A percentile compares a stretch with the other conserved stretches of the same genome.
These are phyloP conservation scores for Boeremia lycopersici DNA, from an alignment of 2,329 filamentous ascomycete genomes.

Conservation along the genomic window DNA sequence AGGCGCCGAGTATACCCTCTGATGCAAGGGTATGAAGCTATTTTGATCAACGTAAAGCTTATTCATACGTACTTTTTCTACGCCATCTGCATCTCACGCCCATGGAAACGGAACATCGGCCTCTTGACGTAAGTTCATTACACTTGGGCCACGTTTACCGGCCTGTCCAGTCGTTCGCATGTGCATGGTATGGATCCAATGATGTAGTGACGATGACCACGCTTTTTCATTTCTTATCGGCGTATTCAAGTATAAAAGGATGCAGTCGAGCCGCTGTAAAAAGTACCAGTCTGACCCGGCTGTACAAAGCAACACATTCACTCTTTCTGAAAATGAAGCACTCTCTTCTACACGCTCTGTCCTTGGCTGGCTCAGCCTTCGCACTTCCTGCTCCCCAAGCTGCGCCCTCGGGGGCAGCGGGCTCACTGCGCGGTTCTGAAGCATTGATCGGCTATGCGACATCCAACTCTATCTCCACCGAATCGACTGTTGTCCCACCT, in stretches of 20 bases:
- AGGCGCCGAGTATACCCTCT: conserved; percentile 7
- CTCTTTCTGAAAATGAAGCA: conserved; percentile 6
- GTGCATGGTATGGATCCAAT: neutral
- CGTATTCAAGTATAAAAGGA: neutral
- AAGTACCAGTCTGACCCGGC: neutral
- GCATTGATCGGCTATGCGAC: conserved; percentile 43
- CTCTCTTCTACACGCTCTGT: conserved; percentile 5
- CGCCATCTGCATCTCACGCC: neutral
- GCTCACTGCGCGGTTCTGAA: conserved; percentile 43
- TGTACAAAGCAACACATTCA: neutral
- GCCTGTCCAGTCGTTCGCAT: neutral
- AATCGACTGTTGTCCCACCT: conserved; percentile 42
- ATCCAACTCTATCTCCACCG: conserved; percentile 37
- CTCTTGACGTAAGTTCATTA: conserved; percentile 3
- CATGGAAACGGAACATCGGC: neutral
- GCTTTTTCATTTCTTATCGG: too few relatives aligned
- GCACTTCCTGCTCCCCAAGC: conserved; percentile 18
- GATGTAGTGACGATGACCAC: neutral
- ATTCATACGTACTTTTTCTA: neutral
- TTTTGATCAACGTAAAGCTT: neutral
- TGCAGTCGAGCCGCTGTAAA: neutral
- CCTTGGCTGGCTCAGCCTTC: conserved; percentile 6
- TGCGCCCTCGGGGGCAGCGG: conserved; percentile 40
- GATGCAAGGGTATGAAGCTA: neutral
- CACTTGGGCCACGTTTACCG: neutral